Evolutionary conservation across 2,329 filamentous ascomycete genomes (phyloP), one percentile per base, ranked within the genome.

Genomic region (Plenodomus biglobosus): DNA sequence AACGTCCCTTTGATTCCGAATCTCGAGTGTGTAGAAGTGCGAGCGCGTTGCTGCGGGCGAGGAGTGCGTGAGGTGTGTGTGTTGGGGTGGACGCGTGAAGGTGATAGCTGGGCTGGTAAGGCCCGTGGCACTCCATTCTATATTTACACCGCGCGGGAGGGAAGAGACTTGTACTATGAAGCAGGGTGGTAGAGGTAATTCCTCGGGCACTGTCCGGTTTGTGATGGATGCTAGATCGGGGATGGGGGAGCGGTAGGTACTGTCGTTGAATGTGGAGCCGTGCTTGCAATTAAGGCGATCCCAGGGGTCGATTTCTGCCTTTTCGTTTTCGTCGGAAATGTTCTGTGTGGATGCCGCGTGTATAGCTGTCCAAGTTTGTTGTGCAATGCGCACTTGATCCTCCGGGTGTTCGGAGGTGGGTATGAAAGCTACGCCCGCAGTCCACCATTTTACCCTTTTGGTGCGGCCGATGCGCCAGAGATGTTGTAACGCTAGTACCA

Each of bases 51-150:
- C 7, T 16, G 22, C 13, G 8, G 52, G 42, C 2, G 39, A 8
- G 7, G 45, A 44, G 2, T 21, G 27, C 3, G 42, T 50, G 8
- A 32, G 5, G 17, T 32, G 20, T 0, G 48, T 38, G 4, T 3
- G 45, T 30, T 6, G 35, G 13, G 16, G 38, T 10, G 3, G 20
- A 37, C 7, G 20, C 13, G 17, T 32, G 38, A 2, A 32, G 17
- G 37, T 11, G 7, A 56, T 40, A 1, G 39, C 38, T 5, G 22
- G 5, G 13, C 38, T 37, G 0, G 57, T 48, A 6, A 87, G 70
- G 0, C 89, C 88, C 2, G 83, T 66, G 48, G 86, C 85, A 58
- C 89, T 86, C 92, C 92, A 99, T 75, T 99, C 94, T 10, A 96
- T 83, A 32, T 78, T 78, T 21, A 87, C 86, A 15, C 76, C 78